phyloP scores from a whole-genome alignment of 768 basidiomycete genomes.

The Epithele typhae region DNA sequence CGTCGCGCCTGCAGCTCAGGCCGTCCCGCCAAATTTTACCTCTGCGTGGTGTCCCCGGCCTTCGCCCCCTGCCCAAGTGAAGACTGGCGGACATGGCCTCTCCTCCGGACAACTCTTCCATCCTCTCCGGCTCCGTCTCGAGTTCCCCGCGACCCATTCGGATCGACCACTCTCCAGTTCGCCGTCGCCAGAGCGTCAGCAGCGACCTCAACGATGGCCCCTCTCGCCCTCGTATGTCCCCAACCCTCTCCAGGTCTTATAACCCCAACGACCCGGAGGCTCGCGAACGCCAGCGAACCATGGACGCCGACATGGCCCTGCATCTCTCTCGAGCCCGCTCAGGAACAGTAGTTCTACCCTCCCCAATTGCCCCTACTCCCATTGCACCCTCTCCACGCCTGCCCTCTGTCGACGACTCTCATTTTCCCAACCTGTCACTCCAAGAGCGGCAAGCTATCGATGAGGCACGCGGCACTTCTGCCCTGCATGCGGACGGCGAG shows the following conservation, averaged over 20 bases:
- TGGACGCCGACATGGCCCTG: constrained; percentile 93
- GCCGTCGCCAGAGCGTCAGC: constrained; percentile 17
- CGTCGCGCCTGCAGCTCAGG: no score
- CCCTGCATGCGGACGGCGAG: constrained; percentile 9
- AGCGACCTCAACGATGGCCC: constrained; percentile 30
- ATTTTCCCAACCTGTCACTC: constrained; percentile 41
- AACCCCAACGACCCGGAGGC: constrained; percentile 71
- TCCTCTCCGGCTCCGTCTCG: constrained; percentile 21
- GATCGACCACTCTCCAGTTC: constrained; percentile 23
- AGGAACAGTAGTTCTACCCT: constrained; percentile 42
- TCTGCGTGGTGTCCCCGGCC: no score
- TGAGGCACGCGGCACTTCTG: constrained; percentile 32
- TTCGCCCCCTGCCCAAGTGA: background rate
- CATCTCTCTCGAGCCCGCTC: constrained; percentile 70
- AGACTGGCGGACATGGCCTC: constrained; percentile 21
- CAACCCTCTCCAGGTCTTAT: constrained; percentile 55
- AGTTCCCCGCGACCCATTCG: constrained; percentile 23
- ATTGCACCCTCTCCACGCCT: constrained; percentile 30
- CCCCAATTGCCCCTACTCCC: constrained; percentile 30
- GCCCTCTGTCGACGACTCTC: constrained; percentile 21
- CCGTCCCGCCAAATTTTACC: no score
- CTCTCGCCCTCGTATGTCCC: constrained; percentile 50
- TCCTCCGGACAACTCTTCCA: constrained; percentile 21
- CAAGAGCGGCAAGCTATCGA: constrained; percentile 47
- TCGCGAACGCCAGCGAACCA: constrained; percentile 83